Conservation (phyloP, 768 basidiomycete genomes). For the Dentipellis fragilis region DNA sequence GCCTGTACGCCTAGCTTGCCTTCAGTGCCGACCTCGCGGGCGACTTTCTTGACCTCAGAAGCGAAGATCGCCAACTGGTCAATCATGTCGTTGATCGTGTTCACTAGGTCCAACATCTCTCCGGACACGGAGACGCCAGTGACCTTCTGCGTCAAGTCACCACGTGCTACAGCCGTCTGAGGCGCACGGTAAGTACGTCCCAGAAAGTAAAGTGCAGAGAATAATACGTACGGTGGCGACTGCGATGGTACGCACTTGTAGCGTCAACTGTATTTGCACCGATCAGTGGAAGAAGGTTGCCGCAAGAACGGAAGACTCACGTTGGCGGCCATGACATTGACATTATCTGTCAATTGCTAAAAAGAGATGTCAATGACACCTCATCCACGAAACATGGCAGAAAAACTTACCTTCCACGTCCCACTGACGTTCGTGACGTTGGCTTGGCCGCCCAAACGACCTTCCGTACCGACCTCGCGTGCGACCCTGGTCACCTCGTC, state of each 20-base stretch:
- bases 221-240: conserved; percentile 68
- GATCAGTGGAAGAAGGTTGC: background rate
- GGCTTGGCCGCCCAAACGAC: conserved; percentile 88
- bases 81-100: conserved; percentile 92
- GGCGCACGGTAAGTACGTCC: no score
- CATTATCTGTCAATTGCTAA: conserved; percentile 85
- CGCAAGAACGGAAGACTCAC: conserved; percentile 30
- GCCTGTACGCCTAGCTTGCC: conserved; percentile 98
- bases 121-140: conserved; percentile 87
- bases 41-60: conserved; percentile 87
- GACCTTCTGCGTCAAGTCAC: conserved; percentile 91
- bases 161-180: conserved; percentile 84
- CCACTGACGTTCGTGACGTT: conserved; percentile 90
- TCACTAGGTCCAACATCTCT: conserved; percentile 92
- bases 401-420: conserved; percentile 69
- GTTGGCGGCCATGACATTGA: conserved; percentile 93
- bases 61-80: conserved; percentile 62
- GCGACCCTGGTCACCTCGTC: conserved; percentile 83
- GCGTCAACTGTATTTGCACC: conserved; percentile 49
- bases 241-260: conserved; percentile 90
- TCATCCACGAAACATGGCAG: background rate
- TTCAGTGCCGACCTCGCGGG: conserved; percentile 94
- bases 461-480: conserved; percentile 95
- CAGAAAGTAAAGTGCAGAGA: no score
- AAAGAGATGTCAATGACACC: conserved; percentile 5